Conservation (phyloP, 148 eudicot species). For the Chenopodium album region DNA sequence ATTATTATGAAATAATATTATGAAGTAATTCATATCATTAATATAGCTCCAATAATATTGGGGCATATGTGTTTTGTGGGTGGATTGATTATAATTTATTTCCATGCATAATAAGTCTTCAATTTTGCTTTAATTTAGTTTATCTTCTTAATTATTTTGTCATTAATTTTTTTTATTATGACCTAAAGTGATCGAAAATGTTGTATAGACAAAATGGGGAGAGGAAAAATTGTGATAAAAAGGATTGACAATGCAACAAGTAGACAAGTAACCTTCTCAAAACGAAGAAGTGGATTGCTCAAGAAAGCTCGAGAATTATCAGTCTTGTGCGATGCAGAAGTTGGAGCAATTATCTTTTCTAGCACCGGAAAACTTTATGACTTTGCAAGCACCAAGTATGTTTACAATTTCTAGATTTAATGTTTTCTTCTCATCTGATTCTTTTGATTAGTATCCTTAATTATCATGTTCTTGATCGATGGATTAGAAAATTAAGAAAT, state of each 20-base stretch:
- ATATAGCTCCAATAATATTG: background rate
- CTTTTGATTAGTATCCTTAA: background rate
- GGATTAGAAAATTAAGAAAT: too few relatives aligned
- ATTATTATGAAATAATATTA: background rate
- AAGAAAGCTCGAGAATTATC: slow-evolving; percentile 37
- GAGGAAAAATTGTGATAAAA: slow-evolving; percentile 38
- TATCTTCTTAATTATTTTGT: background rate
- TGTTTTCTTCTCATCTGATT: background rate
- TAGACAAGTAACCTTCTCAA: slow-evolving; percentile 38
- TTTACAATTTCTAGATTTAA: background rate
- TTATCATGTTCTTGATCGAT: background rate
- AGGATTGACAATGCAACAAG: slow-evolving; percentile 38
- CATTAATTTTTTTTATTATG: background rate
- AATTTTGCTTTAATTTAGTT: background rate
- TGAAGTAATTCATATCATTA: background rate
- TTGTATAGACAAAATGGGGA: slow-evolving; percentile 26
- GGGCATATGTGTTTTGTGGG: background rate
- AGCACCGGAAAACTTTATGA: slow-evolving; percentile 36
- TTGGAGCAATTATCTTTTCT: slow-evolving; percentile 34
- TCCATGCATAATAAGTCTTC: background rate
- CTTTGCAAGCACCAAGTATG: slow-evolving; percentile 36
- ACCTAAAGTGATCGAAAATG: too few relatives aligned
- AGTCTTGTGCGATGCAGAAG: slow-evolving; percentile 39
- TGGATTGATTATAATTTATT: too few relatives aligned
- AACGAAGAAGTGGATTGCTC: slow-evolving; percentile 35